Evolutionary conservation across 768 basidiomycete species (phyloP).

Genomic region (Coprinellus aureogranulatus): DNA sequence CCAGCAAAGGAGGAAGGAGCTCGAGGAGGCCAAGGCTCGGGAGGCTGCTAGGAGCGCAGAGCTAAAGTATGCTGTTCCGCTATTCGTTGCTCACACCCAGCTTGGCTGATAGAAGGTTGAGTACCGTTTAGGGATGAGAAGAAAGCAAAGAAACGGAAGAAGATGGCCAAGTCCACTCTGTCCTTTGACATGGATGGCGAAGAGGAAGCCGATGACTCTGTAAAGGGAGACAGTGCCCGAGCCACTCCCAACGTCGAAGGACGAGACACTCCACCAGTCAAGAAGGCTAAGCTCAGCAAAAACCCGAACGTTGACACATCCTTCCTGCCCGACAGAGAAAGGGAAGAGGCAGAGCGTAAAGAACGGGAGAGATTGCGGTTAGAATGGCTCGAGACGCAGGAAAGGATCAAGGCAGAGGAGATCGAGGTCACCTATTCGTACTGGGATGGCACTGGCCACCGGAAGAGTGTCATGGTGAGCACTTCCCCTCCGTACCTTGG

Average conservation of each 20-base stretch:
- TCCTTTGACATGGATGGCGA: constrained; percentile 92
- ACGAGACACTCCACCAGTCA: constrained; percentile 49
- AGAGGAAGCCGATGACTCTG: constrained; percentile 35
- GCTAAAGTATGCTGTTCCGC: constrained; percentile 69
- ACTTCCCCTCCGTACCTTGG: no score
- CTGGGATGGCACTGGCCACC: constrained; percentile 98
- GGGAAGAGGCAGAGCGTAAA: constrained; percentile 87
- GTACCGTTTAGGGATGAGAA: constrained; percentile 87
- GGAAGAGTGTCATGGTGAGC: constrained; percentile 86
- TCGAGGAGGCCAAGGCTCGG: constrained; percentile 88
- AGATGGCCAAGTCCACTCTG: constrained; percentile 79
- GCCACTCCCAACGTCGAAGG: constrained; percentile 25
- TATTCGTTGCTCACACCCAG: constrained; percentile 10
- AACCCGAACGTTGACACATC: constrained; percentile 97
- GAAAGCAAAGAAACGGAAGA: constrained; percentile 91
- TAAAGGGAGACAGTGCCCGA: constrained; percentile 34
- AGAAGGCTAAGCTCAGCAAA: constrained; percentile 83
- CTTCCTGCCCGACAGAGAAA: constrained; percentile 95
- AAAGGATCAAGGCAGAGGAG: constrained; percentile 61
- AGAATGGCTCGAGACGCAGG: constrained; percentile 80
- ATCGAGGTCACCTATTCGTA: constrained; percentile 95
- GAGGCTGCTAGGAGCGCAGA: constrained; percentile 84
- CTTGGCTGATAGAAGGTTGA: constrained; percentile 76
- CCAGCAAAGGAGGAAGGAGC: constrained; percentile 79
- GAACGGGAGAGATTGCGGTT: constrained; percentile 86